Conservation (phyloP, 768 basidiomycete species). For the Paxillus involutus region DNA sequence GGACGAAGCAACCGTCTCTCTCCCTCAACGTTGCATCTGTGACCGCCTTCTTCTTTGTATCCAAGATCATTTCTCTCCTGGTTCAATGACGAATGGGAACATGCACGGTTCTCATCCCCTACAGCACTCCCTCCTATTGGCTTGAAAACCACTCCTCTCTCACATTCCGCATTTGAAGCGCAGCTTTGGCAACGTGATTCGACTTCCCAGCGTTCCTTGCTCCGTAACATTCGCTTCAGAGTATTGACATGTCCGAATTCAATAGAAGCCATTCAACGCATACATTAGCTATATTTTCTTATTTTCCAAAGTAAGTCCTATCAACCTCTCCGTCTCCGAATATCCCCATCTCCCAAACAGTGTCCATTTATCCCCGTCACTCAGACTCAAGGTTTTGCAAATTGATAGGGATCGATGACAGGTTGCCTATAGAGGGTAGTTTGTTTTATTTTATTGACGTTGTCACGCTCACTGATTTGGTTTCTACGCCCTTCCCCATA, state of each 20-base stretch:
- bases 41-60: constrained; percentile 4
- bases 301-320: neutral
- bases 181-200: constrained; percentile 17
- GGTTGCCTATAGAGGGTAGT: neutral
- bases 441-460: too few relatives aligned
- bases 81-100: constrained; percentile 26
- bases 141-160: neutral
- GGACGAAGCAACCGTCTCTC: neutral
- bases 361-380: neutral
- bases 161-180: neutral
- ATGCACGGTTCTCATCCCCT: constrained; percentile 19
- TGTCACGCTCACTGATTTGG: too few relatives aligned
- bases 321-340: neutral
- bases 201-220: neutral
- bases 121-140: constrained; percentile 14
- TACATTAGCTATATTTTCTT: neutral
- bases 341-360: neutral
- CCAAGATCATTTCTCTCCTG: constrained; percentile 11
- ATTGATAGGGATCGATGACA: constrained; percentile 4
- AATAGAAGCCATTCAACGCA: neutral
- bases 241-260: neutral
- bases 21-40: neutral
- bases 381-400: constrained; percentile 8
- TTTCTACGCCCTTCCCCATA: neutral
- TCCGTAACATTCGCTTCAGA: neutral